Conservation (phyloP, 2,329 filamentous ascomycete genomes). For the Cercospora zeina region DNA sequence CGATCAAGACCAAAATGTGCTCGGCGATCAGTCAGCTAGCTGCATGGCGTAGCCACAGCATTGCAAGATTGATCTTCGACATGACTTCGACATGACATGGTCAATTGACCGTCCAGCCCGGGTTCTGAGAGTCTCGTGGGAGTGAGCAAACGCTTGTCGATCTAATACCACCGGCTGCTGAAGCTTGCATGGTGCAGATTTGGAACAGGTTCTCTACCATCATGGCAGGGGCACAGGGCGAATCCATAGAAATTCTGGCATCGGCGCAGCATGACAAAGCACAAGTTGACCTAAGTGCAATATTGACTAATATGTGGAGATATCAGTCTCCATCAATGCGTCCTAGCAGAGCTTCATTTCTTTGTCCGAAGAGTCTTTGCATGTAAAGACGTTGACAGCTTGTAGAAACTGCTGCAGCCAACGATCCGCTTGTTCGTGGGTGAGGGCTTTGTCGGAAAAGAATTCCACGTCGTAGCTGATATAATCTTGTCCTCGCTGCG, state of each 20-base stretch:
- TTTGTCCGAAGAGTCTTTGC: not conserved
- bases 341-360: not conserved
- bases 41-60: not conserved
- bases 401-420: not conserved
- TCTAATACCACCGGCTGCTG: not conserved
- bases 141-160: not conserved
- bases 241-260: not conserved
- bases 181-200: not conserved
- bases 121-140: not conserved
- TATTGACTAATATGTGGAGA: not conserved
- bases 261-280: not conserved
- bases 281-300: not conserved
- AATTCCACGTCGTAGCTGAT: not conserved
- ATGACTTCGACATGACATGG: too few species aligned
- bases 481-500: not conserved
- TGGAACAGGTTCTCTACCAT: not conserved
- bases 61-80: not conserved
- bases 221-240: not conserved
- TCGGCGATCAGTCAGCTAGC: not conserved
- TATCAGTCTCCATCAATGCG: not conserved
- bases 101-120: too few species aligned
- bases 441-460: not conserved
- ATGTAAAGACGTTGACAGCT: not conserved
- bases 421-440: not conserved
- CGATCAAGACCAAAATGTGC: not conserved